Evolutionary conservation across 1,284 basidiomycete species (phyloP).

Genomic region (Acaromyces ingoldii): DNA sequence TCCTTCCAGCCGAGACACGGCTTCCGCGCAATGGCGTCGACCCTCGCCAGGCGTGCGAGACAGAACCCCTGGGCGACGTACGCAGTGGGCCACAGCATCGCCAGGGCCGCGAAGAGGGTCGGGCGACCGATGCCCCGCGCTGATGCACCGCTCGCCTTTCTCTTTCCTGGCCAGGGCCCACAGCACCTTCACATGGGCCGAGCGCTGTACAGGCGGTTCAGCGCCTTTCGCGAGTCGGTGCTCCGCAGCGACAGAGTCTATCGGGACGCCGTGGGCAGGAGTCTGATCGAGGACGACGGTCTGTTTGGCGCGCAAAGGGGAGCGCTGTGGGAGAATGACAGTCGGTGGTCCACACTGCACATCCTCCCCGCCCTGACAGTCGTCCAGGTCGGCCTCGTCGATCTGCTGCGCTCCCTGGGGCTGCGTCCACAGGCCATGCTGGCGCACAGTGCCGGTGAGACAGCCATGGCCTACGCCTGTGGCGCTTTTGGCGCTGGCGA

Average conservation of each 20-base stretch:
- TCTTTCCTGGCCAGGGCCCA: conserved; percentile 25
- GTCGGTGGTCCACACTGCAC: conserved; percentile 14
- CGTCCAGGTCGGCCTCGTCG: conserved; percentile 20
- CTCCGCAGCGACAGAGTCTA: conserved; percentile 9
- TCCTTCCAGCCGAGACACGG: not conserved
- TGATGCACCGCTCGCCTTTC: conserved; percentile 5
- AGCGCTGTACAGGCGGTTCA: conserved; percentile 14
- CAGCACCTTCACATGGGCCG: conserved; percentile 25
- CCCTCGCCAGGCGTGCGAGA: not conserved
- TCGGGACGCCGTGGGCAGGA: not conserved
- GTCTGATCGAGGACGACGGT: conserved; percentile 14
- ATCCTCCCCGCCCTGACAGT: conserved; percentile 17
- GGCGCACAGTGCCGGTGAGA: conserved; percentile 21
- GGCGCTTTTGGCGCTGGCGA: no score
- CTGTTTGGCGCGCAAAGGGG: conserved; percentile 8
- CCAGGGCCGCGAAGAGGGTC: not conserved
- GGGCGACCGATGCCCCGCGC: not conserved
- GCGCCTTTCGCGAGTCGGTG: conserved; percentile 18
- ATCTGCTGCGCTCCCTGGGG: conserved; percentile 13
- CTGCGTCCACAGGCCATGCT: conserved; percentile 13
- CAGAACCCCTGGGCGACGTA: not conserved
- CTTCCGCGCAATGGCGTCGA: not conserved
- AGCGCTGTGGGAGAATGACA: not conserved
- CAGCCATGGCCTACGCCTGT: conserved; percentile 17
- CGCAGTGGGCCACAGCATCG: not conserved